Evolutionary conservation across 768 basidiomycete species (phyloP).

Genomic region (Leucosporidium scottii): DNA sequence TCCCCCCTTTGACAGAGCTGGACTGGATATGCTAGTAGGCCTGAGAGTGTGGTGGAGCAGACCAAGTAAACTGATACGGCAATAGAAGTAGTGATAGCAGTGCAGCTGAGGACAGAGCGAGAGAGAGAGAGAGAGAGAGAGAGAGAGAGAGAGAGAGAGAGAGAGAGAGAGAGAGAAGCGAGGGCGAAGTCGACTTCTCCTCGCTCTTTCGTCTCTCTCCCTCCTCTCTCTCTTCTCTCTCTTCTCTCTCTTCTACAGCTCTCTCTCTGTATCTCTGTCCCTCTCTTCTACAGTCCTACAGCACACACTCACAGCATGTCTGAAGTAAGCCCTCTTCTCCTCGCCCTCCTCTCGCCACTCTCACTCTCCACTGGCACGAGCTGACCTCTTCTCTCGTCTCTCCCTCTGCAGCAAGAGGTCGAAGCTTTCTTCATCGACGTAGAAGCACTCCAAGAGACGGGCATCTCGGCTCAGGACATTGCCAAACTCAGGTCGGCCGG

Average conservation of each 20-base stretch:
- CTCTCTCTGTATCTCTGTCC: no score
- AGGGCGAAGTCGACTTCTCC: no score
- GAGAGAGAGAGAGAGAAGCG: no score
- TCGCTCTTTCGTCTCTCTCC: no score
- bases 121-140: no score
- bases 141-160: no score
- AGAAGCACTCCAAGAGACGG: conserved; percentile 27
- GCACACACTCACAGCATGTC: not conserved
- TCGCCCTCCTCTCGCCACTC: not conserved
- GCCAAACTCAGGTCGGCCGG: conserved; percentile 71
- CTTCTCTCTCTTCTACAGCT: no score
- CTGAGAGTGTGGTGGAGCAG: conserved; percentile 66
- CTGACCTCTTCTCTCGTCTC: not conserved
- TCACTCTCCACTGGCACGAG: not conserved
- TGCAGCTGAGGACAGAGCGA: no score
- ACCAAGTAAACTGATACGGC: not conserved
- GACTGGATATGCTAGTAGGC: conserved; percentile 81
- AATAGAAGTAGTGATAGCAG: no score
- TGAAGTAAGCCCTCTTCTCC: not conserved
- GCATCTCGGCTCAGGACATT: conserved; percentile 73
- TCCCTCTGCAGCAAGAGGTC: not conserved
- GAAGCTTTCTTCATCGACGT: conserved; percentile 23
- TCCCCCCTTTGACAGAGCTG: conserved; percentile 59
- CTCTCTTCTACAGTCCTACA: no score
- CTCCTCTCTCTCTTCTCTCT: no score